phyloP scores from a whole-genome alignment of 2,329 filamentous ascomycete genomes.

The Penicillium digitatum region DNA sequence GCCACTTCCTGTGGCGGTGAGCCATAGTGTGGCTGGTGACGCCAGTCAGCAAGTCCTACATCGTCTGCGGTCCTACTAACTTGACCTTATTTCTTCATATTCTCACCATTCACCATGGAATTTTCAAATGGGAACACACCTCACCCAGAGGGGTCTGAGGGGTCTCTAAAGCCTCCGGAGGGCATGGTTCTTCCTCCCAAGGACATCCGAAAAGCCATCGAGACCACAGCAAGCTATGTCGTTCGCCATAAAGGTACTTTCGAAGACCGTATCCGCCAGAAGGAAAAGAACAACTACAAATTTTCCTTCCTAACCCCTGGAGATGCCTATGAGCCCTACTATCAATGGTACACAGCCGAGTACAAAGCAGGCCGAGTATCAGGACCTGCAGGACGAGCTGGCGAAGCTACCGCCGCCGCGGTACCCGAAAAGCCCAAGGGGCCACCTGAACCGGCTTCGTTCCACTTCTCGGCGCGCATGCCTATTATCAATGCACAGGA shows the following conservation, averaged over 20 bases:
- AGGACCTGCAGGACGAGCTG: conserved; percentile 60
- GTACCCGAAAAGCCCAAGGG: conserved; percentile 68
- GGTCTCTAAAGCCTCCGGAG: conserved; percentile 71
- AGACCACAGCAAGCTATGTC: conserved; percentile 93
- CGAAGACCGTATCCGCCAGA: conserved; percentile 79
- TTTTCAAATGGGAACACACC: conserved; percentile 39
- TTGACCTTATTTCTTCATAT: conserved; percentile 6
- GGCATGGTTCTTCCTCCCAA: conserved; percentile 81
- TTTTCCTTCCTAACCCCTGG: conserved; percentile 78
- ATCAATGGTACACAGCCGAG: conserved; percentile 60
- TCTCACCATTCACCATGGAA: conserved; percentile 33
- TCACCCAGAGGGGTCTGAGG: conserved; percentile 54
- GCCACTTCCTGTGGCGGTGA: background rate
- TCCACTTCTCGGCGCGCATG: conserved; percentile 93
- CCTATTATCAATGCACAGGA: conserved; percentile 95
- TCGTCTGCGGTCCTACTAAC: background rate
- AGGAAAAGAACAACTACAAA: conserved; percentile 79
- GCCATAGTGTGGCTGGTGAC: background rate
- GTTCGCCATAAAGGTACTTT: conserved; percentile 64
- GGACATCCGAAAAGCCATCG: conserved; percentile 78
- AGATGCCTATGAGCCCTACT: conserved; percentile 85
- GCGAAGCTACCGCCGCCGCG: conserved; percentile 54
- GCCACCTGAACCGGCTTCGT: conserved; percentile 78
- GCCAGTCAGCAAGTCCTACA: conserved; percentile 3
- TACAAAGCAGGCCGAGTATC: conserved; percentile 55